A percentile compares a stretch with the other conserved stretches of the same genome.
Conservation (phyloP, 805 yeast genomes). For the Lipomyces spencermartinsiae region DNA sequence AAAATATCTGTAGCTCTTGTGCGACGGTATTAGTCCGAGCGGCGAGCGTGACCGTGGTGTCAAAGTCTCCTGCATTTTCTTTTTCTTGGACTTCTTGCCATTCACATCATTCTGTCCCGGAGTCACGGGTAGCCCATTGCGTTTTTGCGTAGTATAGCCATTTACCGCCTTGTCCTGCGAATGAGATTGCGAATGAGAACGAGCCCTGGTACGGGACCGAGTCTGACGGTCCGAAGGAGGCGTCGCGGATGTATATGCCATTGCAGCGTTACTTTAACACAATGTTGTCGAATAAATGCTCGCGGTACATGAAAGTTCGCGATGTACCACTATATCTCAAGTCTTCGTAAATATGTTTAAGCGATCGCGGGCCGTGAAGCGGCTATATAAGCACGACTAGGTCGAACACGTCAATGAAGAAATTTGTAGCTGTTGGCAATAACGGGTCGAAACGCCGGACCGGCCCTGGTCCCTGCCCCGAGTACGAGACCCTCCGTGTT, state of each 20-base stretch:
- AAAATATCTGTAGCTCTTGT: conserved; percentile 46
- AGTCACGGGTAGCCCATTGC: background rate
- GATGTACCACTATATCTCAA: background rate
- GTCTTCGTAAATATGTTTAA: background rate
- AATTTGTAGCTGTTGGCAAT: background rate
- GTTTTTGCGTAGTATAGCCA: background rate
- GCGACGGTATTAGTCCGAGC: conserved; percentile 39
- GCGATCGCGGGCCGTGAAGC: background rate
- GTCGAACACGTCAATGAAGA: background rate
- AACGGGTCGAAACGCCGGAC: background rate
- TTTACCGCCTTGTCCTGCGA: background rate
- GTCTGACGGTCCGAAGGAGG: conserved; percentile 3
- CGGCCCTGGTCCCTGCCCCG: background rate
- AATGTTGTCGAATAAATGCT: background rate
- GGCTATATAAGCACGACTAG: background rate
- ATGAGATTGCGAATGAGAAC: background rate
- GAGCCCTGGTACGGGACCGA: conserved; percentile 2
- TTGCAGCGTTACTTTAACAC: background rate
- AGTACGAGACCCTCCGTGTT: background rate
- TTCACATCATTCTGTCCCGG: background rate
- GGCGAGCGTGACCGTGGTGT: conserved; percentile 43
- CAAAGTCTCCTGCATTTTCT: conserved; percentile 6
- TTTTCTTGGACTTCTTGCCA: background rate
- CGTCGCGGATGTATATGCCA: conserved; percentile 4
- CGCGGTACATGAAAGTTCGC: background rate